Percentiles rank a stretch among this genome's conserved stretches.
Conservation (phyloP, 805 yeast genomes). For the Lipomyces mesembrius region DNA sequence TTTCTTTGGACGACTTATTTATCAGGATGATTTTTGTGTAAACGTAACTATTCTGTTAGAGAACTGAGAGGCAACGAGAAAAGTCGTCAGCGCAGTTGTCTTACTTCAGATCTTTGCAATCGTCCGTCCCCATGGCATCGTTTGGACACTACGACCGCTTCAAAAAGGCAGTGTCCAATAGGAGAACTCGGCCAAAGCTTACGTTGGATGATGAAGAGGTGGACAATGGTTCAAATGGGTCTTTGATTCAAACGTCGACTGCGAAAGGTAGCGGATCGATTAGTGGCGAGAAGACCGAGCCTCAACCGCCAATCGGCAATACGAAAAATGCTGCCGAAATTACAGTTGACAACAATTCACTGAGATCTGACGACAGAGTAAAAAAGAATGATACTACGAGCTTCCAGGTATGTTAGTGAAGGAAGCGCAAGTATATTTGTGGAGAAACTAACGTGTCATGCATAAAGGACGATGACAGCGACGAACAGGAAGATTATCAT, state of each 20-base stretch:
- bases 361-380: background rate
- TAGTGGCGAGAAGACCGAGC: background rate
- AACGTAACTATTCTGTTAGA: background rate
- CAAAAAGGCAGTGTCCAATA: conserved; percentile 22
- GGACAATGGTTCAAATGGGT: background rate
- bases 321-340: background rate
- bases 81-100: background rate
- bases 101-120: background rate
- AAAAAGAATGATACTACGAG: background rate
- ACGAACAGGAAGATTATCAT: conserved; percentile 19
- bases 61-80: background rate
- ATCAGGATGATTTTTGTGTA: background rate
- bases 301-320: background rate
- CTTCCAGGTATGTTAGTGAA: background rate
- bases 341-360: background rate
- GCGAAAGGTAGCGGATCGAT: background rate
- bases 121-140: background rate
- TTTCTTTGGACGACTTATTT: background rate
- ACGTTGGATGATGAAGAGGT: conserved; percentile 27
- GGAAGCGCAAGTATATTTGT: background rate
- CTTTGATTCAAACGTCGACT: background rate
- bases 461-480: background rate
- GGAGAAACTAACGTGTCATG: background rate
- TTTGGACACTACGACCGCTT: conserved; percentile 19
- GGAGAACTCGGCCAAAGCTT: conserved; percentile 23